phyloP scores from a whole-genome alignment of 2,329 filamentous ascomycete genomes.

The Aureobasidium uvarum region DNA sequence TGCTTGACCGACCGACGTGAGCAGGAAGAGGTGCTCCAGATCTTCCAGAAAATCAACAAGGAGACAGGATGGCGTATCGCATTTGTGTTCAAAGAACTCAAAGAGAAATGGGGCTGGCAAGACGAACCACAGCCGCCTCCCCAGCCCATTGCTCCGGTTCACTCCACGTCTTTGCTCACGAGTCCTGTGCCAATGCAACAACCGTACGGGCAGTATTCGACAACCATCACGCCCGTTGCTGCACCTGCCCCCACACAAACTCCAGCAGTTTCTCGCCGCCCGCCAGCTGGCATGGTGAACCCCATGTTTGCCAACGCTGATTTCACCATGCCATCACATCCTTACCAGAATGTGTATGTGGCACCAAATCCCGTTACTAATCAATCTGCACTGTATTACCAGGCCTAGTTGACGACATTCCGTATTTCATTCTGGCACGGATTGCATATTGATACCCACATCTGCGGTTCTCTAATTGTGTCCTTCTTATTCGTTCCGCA shows the following conservation, averaged over 20 bases:
- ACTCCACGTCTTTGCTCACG: constrained; percentile 29
- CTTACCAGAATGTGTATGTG: constrained; percentile 78
- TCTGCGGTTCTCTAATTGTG: constrained; percentile 4
- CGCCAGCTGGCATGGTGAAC: constrained; percentile 60
- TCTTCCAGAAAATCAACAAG: constrained; percentile 71
- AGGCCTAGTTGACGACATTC: constrained; percentile 3
- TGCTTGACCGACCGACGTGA: constrained; percentile 67
- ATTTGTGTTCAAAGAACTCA: constrained; percentile 69
- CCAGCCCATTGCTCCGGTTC: constrained; percentile 34
- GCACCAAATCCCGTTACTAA: constrained; percentile 55
- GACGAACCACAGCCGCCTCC: constrained; percentile 39
- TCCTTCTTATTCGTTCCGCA: background rate
- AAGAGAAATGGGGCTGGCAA: constrained; percentile 74
- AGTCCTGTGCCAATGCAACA: constrained; percentile 29
- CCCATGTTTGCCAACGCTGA: constrained; percentile 70
- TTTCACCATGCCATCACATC: constrained; percentile 74
- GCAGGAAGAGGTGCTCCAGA: constrained; percentile 75
- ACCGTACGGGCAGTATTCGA: constrained; percentile 31
- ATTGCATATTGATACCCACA: constrained; percentile 18
- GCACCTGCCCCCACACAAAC: constrained; percentile 37
- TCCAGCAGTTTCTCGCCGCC: constrained; percentile 34
- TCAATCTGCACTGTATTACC: constrained; percentile 23
- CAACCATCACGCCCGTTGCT: constrained; percentile 21
- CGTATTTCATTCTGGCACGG: background rate
- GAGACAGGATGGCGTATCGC: constrained; percentile 77